Percentiles rank a stretch among this genome's conserved stretches.
Conservation (phyloP, 1,139 yeast species). For the Saccharomycopsis hybrid region DNA sequence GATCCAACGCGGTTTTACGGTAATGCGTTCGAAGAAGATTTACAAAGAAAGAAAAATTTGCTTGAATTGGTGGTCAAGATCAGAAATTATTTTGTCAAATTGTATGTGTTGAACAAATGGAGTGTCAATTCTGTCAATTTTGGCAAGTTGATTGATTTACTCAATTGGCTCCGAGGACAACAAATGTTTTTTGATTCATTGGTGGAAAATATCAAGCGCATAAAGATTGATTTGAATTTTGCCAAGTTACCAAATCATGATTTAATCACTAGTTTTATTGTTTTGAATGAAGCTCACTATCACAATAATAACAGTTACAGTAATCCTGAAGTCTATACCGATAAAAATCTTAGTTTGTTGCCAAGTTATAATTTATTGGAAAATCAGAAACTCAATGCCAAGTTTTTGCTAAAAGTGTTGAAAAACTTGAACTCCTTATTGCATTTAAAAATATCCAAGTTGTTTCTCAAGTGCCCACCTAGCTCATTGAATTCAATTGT, state of each 20-base stretch:
- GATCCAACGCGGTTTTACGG: slow-evolving; percentile 16
- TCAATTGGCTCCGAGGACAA: slow-evolving; percentile 19
- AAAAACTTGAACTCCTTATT: slow-evolving; percentile 20
- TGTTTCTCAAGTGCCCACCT: slow-evolving; percentile 7
- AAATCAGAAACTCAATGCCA: slow-evolving; percentile 31
- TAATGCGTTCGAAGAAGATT: slow-evolving; percentile 18
- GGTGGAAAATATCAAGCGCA: slow-evolving; percentile 32
- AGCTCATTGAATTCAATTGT: slow-evolving; percentile 1
- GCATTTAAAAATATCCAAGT: slow-evolving; percentile 14
- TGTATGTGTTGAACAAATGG: slow-evolving; percentile 21
- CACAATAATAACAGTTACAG: slow-evolving; percentile 7
- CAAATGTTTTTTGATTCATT: slow-evolving; percentile 28
- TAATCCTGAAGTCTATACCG: neutral
- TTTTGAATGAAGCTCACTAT: slow-evolving; percentile 26
- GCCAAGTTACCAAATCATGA: slow-evolving; percentile 48
- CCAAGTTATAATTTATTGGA: slow-evolving; percentile 40
- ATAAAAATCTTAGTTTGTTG: slow-evolving; percentile 31
- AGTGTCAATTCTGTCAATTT: slow-evolving; percentile 12
- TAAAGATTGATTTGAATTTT: slow-evolving; percentile 37
- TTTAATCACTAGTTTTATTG: slow-evolving; percentile 39
- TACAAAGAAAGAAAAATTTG: slow-evolving; percentile 17
- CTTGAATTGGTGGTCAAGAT: slow-evolving; percentile 16
- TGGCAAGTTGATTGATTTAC: slow-evolving; percentile 17
- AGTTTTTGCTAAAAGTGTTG: slow-evolving; percentile 35
- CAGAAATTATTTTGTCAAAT: slow-evolving; percentile 20